phyloP scores from a whole-genome alignment of 73 alveolate genomes.

The Durusdinium trenchii region DNA sequence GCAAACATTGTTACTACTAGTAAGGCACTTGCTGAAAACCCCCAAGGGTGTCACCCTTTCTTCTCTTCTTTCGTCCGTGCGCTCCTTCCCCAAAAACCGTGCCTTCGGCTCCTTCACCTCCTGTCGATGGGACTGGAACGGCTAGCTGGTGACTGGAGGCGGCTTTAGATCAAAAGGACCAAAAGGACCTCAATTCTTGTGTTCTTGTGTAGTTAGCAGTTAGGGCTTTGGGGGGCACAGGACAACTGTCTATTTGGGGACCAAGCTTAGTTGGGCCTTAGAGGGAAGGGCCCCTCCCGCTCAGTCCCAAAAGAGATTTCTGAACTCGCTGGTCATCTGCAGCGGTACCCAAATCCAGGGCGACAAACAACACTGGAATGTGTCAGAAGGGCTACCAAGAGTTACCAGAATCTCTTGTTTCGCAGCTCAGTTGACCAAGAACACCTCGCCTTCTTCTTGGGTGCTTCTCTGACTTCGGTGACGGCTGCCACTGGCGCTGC shows the following conservation, averaged over 20 bases:
- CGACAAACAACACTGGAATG: not conserved
- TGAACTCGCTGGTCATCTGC: not conserved
- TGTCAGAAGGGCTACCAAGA: not conserved
- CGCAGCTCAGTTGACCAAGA: not conserved
- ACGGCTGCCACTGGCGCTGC: constrained; percentile 42
- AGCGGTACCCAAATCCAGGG: not conserved
- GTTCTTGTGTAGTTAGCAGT: no score
- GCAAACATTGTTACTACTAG: no score
- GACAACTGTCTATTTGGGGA: no score
- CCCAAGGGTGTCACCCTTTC: not conserved
- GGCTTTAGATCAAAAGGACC: no score
- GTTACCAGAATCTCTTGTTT: not conserved
- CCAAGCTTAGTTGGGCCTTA: not conserved
- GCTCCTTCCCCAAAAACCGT: no score
- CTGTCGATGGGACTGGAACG: no score
- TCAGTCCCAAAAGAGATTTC: no score
- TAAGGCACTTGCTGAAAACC: no score
- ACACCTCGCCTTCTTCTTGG: constrained; percentile 21
- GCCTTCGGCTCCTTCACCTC: no score
- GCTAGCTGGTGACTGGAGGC: no score
- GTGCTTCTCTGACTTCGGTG: constrained; percentile 43
- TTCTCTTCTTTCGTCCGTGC: not conserved
- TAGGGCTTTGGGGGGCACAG: no score
- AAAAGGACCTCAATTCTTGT: no score
- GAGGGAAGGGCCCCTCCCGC: not conserved